phyloP scores from a whole-genome alignment of 108 stramenopile genomes.

The Poteriospumella lacustris region DNA sequence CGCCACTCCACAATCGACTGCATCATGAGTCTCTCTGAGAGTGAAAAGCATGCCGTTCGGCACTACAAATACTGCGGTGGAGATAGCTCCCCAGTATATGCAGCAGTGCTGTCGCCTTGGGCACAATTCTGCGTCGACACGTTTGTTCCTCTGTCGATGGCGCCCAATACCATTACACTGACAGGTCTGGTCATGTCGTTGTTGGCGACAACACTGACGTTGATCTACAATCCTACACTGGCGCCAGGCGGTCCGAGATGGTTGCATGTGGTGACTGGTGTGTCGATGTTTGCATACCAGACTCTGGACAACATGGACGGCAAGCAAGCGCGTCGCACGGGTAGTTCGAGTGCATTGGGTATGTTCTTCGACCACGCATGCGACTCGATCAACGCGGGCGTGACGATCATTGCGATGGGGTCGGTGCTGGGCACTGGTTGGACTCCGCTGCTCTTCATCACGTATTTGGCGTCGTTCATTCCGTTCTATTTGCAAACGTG shows the following conservation, averaged over 20 bases:
- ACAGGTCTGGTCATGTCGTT: slow-evolving; percentile 72
- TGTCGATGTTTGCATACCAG: slow-evolving; percentile 72
- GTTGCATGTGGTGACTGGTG: slow-evolving; percentile 74
- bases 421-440: slow-evolving; percentile 29
- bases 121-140: slow-evolving; percentile 67
- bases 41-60: not conserved
- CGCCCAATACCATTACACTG: slow-evolving; percentile 82
- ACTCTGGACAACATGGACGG: slow-evolving; percentile 93
- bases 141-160: slow-evolving; percentile 64
- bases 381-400: slow-evolving; percentile 69
- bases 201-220: slow-evolving; percentile 24
- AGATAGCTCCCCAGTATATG: not conserved
- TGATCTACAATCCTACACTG: slow-evolving; percentile 21
- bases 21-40: no score
- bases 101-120: slow-evolving; percentile 60
- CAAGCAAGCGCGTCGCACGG: slow-evolving; percentile 87
- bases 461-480: slow-evolving; percentile 23
- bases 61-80: not conserved
- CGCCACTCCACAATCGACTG: no score
- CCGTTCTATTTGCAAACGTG: slow-evolving; percentile 50
- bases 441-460: slow-evolving; percentile 4
- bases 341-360: slow-evolving; percentile 77
- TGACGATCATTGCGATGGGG: slow-evolving; percentile 30
- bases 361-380: slow-evolving; percentile 96
- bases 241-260: slow-evolving; percentile 54